Conservation (phyloP, 169 alveolate species). For the Plasmodium coatneyi region DNA sequence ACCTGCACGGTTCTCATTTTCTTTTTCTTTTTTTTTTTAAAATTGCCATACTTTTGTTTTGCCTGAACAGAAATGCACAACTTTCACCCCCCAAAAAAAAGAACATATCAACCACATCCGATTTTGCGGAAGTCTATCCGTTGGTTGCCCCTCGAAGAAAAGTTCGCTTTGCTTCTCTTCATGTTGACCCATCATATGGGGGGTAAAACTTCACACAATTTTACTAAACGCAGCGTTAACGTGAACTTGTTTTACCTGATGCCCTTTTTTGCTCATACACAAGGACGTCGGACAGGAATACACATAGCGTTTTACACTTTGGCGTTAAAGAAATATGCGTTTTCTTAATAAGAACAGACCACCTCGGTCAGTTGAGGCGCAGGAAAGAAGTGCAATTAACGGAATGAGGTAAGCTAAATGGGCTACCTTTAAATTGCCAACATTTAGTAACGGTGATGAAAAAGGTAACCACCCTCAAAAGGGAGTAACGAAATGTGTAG, state of each 20-base stretch:
- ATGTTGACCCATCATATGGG: background rate
- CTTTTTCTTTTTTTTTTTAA: background rate
- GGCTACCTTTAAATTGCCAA: background rate
- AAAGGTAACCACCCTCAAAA: background rate
- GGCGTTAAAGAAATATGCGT: background rate
- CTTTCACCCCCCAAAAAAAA: background rate
- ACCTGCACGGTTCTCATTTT: background rate
- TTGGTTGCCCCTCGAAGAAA: background rate
- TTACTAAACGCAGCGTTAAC: background rate
- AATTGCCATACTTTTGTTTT: background rate
- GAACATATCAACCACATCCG: background rate
- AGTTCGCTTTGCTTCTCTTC: background rate
- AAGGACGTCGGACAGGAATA: background rate
- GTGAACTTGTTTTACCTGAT: background rate
- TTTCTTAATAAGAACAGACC: background rate
- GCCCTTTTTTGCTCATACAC: background rate
- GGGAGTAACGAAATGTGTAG: background rate
- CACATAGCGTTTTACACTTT: background rate
- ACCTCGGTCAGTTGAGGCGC: background rate
- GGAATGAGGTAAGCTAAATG: background rate
- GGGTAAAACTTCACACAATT: background rate
- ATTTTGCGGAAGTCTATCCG: constrained; percentile 1
- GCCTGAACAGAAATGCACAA: background rate
- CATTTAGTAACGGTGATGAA: background rate
- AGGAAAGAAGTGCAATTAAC: background rate